Percentiles rank a stretch among this genome's conserved stretches.
phyloP scores from a whole-genome alignment of 1,284 basidiomycete genomes.

The Peniophora sp. region DNA sequence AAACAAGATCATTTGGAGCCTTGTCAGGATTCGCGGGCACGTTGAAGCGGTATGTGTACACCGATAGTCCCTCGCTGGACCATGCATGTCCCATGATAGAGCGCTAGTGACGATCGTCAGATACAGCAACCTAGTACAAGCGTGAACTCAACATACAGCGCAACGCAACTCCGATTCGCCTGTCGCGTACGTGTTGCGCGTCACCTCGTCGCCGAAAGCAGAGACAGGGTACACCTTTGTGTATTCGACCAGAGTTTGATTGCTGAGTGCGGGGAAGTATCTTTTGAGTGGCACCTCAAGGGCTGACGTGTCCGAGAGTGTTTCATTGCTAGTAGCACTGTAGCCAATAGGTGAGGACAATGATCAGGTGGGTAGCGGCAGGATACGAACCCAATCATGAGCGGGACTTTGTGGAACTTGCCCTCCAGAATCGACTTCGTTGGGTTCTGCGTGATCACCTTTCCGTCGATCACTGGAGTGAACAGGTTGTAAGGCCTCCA shows the following conservation, averaged over 20 bases:
- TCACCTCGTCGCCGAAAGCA: slow-evolving; percentile 29
- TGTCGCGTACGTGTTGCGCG: slow-evolving; percentile 35
- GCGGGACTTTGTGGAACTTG: slow-evolving; percentile 37
- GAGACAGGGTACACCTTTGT: slow-evolving; percentile 28
- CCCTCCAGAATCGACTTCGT: slow-evolving; percentile 35
- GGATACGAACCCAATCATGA: slow-evolving; percentile 47
- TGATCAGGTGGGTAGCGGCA: neutral
- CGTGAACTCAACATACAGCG: slow-evolving; percentile 24
- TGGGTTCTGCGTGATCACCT: slow-evolving; percentile 38
- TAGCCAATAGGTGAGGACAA: neutral
- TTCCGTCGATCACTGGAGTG: slow-evolving; percentile 39
- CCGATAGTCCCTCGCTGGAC: slow-evolving; percentile 18
- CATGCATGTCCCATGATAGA: slow-evolving; percentile 37
- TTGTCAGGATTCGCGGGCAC: slow-evolving; percentile 32
- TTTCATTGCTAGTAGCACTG: slow-evolving; percentile 51
- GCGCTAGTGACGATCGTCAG: slow-evolving; percentile 21
- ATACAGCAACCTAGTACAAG: neutral
- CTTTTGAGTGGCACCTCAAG: slow-evolving; percentile 26
- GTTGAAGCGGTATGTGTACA: slow-evolving; percentile 51
- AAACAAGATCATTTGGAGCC: slow-evolving; percentile 19
- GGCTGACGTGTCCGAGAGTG: slow-evolving; percentile 30
- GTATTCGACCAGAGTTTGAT: slow-evolving; percentile 28
- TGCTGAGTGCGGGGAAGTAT: slow-evolving; percentile 37
- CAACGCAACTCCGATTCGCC: slow-evolving; percentile 44
- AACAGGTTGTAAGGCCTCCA: slow-evolving; percentile 28